A percentile compares a stretch with the other conserved stretches of the same genome.
Conservation (phyloP, 495 filamentous ascomycete species). For the Penicillium steckii region DNA sequence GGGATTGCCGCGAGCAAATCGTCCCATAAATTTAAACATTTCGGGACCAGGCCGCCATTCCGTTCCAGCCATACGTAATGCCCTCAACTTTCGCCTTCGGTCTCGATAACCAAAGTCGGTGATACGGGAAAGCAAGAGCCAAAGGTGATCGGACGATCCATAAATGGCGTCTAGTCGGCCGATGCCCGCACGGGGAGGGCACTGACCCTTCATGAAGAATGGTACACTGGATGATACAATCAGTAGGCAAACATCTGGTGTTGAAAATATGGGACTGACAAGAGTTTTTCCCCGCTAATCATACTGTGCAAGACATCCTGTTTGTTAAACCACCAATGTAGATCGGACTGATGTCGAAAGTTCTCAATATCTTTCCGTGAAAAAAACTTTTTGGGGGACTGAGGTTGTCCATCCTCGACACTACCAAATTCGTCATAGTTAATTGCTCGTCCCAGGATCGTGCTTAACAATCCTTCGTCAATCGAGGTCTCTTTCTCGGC, state of each 20-base stretch:
- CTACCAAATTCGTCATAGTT: slow-evolving; percentile 47
- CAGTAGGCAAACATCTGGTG: neutral
- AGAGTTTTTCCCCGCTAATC: slow-evolving; percentile 76
- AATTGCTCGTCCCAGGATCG: slow-evolving; percentile 42
- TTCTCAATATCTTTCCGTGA: slow-evolving; percentile 71
- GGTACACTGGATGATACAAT: slow-evolving; percentile 57
- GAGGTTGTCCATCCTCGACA: slow-evolving; percentile 28
- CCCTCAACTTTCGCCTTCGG: slow-evolving; percentile 70
- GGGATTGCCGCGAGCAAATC: slow-evolving; percentile 28
- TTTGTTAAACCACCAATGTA: slow-evolving; percentile 97
- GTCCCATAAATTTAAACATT: slow-evolving; percentile 45
- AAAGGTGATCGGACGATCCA: slow-evolving; percentile 81
- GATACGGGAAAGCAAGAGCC: slow-evolving; percentile 79
- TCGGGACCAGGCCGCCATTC: slow-evolving; percentile 58
- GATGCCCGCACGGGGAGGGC: slow-evolving; percentile 77
- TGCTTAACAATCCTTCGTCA: slow-evolving; percentile 43
- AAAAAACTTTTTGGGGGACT: slow-evolving; percentile 38
- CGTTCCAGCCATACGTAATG: slow-evolving; percentile 42
- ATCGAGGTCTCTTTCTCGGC: slow-evolving; percentile 42
- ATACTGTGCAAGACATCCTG: slow-evolving; percentile 91
- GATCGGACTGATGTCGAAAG: slow-evolving; percentile 77
- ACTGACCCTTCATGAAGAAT: slow-evolving; percentile 76
- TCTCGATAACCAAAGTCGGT: slow-evolving; percentile 79
- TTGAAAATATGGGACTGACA: slow-evolving; percentile 58
- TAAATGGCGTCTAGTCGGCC: slow-evolving; percentile 79